Evolutionary conservation across 2,329 filamentous ascomycete genomes (phyloP).

Genomic region (Colletotrichum lentis): DNA sequence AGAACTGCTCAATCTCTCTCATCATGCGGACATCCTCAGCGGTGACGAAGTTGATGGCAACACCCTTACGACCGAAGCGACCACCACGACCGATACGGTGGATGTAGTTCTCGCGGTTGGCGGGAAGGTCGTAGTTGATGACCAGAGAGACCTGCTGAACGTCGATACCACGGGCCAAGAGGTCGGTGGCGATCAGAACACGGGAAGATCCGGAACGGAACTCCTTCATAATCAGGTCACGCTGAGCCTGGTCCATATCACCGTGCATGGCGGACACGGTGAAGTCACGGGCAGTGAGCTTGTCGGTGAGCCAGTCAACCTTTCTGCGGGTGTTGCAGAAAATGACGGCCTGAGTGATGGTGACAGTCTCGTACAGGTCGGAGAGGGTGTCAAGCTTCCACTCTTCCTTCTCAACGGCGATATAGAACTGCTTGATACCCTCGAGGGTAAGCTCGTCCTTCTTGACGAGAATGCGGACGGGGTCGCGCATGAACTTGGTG

Average conservation of each 20-base stretch:
- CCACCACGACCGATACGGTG: slow-evolving; percentile 99
- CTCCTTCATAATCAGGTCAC: slow-evolving; percentile 99
- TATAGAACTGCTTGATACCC: slow-evolving; percentile 99
- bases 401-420: slow-evolving; percentile 99
- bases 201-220: slow-evolving; percentile 98
- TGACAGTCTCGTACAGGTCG: slow-evolving; percentile 98
- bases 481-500: slow-evolving; percentile 99
- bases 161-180: slow-evolving; percentile 99
- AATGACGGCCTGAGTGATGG: slow-evolving; percentile 99
- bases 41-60: slow-evolving; percentile 99
- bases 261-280: slow-evolving; percentile 99
- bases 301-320: slow-evolving; percentile 99
- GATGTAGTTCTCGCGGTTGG: slow-evolving; percentile 99
- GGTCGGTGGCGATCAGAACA: slow-evolving; percentile 97
- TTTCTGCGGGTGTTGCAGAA: slow-evolving; percentile 99
- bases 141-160: slow-evolving; percentile 99
- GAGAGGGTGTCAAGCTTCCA: slow-evolving; percentile 99
- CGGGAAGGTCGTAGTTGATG: slow-evolving; percentile 99
- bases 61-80: slow-evolving; percentile 99
- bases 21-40: slow-evolving; percentile 99
- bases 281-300: slow-evolving; percentile 98
- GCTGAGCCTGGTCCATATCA: slow-evolving; percentile 97
- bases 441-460: slow-evolving; percentile 99
- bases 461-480: slow-evolving; percentile 98
- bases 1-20: slow-evolving; percentile 99